Conservation (phyloP, 345 rosid species). For the Melastoma malabathricum region DNA sequence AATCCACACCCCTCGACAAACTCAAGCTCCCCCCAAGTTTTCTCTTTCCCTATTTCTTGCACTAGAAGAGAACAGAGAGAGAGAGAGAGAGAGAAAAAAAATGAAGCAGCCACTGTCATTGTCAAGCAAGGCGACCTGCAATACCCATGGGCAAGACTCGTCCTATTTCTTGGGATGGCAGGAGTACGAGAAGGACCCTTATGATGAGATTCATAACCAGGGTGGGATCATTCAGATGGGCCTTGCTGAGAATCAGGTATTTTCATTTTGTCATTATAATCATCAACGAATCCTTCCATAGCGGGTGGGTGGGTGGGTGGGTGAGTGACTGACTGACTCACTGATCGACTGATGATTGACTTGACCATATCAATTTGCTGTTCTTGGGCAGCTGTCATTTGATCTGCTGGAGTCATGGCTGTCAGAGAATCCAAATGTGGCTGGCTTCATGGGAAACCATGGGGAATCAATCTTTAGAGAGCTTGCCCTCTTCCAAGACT, state of each 20-base stretch:
- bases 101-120: slow-evolving; percentile 4
- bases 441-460: slow-evolving; percentile 25
- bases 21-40: no score
- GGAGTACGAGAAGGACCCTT: slow-evolving; percentile 58
- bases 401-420: slow-evolving; percentile 76
- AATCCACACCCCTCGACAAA: no score
- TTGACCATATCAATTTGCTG: no score
- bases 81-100: no score
- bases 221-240: slow-evolving; percentile 87
- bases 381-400: slow-evolving; percentile 59
- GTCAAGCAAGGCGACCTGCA: slow-evolving; percentile 51
- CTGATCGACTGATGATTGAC: no score
- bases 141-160: slow-evolving; percentile 72
- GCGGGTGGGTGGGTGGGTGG: no score
- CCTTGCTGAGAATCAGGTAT: slow-evolving; percentile 88
- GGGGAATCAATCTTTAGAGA: slow-evolving; percentile 52
- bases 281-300: no score
- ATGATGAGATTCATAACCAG: slow-evolving; percentile 41
- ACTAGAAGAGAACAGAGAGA: no score
- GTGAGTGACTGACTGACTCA: no score
- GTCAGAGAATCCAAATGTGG: slow-evolving; percentile 37
- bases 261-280: background rate
- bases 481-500: slow-evolving; percentile 85
- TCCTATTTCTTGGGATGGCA: slow-evolving; percentile 79
- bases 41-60: no score